These are phyloP conservation scores for Coemansia sp. DNA, from an alignment of 192 early-diverging fungal species.

Conservation along the genomic window DNA sequence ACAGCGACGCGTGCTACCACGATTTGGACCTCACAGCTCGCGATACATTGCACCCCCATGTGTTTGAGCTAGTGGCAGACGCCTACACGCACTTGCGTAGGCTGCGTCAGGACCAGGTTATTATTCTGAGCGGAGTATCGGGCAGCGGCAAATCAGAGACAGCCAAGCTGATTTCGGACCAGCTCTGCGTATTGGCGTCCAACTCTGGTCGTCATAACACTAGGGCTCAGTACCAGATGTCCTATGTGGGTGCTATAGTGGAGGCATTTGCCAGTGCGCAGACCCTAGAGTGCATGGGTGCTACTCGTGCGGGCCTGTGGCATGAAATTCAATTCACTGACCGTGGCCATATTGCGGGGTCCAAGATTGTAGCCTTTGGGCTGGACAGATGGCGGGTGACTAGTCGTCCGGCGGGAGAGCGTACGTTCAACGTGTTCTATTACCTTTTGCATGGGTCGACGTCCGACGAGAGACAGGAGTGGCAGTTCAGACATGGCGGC, in stretches of 20 bases:
- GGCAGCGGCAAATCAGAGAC: conserved; percentile 89
- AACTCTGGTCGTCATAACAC: conserved; percentile 68
- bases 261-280: conserved; percentile 89
- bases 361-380: conserved; percentile 83
- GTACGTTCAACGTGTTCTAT: conserved; percentile 96
- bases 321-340: conserved; percentile 92
- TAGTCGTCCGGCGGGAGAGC: conserved; percentile 65
- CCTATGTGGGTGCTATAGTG: conserved; percentile 71
- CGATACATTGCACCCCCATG: conserved; percentile 67
- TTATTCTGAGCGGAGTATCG: conserved; percentile 83
- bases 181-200: conserved; percentile 68
- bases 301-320: conserved; percentile 83
- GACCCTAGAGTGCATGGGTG: conserved; percentile 72
- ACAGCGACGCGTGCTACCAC: conserved; percentile 56
- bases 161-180: conserved; percentile 64
- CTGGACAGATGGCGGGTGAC: conserved; percentile 84
- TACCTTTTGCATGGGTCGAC: conserved; percentile 85
- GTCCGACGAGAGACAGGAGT: conserved; percentile 72
- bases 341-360: conserved; percentile 83
- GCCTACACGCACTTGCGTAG: conserved; percentile 89
- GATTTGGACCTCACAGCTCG: conserved; percentile 40
- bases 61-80: conserved; percentile 80
- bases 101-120: conserved; percentile 83
- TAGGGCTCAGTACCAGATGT: conserved; percentile 68
- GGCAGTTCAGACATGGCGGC: conserved; percentile 68